Conservation (phyloP, 192 early-diverging fungal species). For the Coemansia sp. region DNA sequence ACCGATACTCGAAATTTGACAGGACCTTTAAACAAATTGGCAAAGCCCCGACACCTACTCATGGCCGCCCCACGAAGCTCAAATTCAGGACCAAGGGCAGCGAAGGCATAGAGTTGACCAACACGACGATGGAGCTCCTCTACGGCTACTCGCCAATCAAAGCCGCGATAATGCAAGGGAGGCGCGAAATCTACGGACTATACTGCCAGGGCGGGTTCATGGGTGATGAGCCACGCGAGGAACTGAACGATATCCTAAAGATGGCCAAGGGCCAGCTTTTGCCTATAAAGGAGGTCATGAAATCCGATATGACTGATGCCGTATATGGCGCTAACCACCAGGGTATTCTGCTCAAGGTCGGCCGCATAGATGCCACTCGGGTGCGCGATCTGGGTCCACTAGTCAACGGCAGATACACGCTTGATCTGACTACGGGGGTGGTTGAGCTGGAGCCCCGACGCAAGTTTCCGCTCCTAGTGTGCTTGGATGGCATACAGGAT, state of each 20-base stretch:
- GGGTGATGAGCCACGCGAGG: conserved; percentile 23
- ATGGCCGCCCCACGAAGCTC: not conserved
- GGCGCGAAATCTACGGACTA: conserved; percentile 25
- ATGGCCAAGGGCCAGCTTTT: conserved; percentile 21
- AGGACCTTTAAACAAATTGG: not conserved
- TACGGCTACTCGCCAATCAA: conserved; percentile 28
- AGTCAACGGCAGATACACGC: conserved; percentile 22
- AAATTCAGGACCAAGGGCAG: not conserved
- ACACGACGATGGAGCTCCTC: conserved; percentile 32
- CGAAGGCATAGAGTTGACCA: not conserved
- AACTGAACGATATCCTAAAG: conserved; percentile 6
- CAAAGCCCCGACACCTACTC: not conserved
- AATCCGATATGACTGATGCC: not conserved
- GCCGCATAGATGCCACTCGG: not conserved
- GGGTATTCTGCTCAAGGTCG: conserved; percentile 31
- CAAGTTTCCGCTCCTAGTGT: conserved; percentile 42
- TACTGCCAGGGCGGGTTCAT: conserved; percentile 17
- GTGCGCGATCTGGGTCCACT: conserved; percentile 13
- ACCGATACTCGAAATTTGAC: not conserved
- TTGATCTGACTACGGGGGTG: not conserved
- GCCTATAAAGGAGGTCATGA: not conserved
- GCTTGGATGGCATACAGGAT: conserved; percentile 41
- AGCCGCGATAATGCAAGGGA: conserved; percentile 34
- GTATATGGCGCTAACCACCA: conserved; percentile 27
- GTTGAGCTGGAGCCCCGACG: conserved; percentile 21